Evolutionary conservation across 495 filamentous ascomycete species (phyloP), one percentile per base, ranked within the genome.

Genomic region (Hypomontagnella monticulosa): DNA sequence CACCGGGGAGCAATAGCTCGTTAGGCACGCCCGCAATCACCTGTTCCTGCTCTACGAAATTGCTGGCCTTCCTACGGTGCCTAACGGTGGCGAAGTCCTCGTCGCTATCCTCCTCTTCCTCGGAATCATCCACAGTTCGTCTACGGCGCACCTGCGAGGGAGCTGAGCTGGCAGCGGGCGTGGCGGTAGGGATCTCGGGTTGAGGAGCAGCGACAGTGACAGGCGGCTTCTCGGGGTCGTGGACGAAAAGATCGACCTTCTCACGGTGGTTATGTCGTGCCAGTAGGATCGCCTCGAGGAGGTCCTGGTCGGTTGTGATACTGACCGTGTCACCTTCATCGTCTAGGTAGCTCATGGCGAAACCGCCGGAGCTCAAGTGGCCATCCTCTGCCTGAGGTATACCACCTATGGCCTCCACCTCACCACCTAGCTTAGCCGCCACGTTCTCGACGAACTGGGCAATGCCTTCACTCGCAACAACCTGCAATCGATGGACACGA

Each of bases 301-400:
- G 85, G 73, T 99, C 95, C 56, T 91, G 88, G 71, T 97, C 93
- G 0, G 93, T 97, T 20, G 96, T 99, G 74, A 99, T 96, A 44
- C 93, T 97, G 16, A 99, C 95, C 7, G 94, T 93, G 72, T 99
- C 95, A 37, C 95, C 96, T 70, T 99, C 95, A 66, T 97, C 93
- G 74, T 99, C 95, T 51, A 98, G 81, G 73, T 98, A 99, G 83
- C 93, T 97, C 59, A 99, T 79, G 38, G 96, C 95, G 72, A 91
- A 98, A 19, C 95, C 95, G n/a, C 86, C 85, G 38, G 86, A 82
- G 33, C 88, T 86, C 27, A 98, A 82, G 68, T 85, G 88, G 42
- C 93, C 95, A 14, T 97, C 91, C 47, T 89, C 85, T 48, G 90
- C 85, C 2, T 75, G 83, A 2, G 94, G 87, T 38, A 85, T 83